Evolutionary conservation across 352 stramenopile species (phyloP).

Genomic region (Pythium vanterpoolii): DNA sequence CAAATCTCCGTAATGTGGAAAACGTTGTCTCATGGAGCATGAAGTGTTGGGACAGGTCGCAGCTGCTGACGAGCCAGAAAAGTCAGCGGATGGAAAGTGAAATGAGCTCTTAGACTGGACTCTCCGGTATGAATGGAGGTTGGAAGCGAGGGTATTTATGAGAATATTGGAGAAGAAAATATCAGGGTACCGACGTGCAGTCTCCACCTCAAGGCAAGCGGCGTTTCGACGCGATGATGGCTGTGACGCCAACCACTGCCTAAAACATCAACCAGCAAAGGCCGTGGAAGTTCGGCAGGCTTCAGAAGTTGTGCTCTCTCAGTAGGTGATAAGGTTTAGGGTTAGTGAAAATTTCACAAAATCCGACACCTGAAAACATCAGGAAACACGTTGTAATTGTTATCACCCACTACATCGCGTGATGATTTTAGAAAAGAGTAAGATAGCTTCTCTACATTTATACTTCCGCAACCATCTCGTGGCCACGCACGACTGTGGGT

Average conservation of each 20-base stretch:
- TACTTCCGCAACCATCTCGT: background rate
- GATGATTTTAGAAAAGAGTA: background rate
- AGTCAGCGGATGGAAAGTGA: background rate
- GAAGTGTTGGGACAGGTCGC: conserved; percentile 3
- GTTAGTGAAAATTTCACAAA: conserved; percentile 13
- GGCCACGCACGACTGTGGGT: background rate
- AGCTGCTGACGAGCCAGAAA: background rate
- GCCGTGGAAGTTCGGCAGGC: background rate
- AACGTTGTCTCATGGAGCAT: background rate
- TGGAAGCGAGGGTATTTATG: no score
- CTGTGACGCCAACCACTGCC: background rate
- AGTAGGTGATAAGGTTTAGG: conserved; percentile 13
- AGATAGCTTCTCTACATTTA: background rate
- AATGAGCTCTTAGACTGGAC: background rate
- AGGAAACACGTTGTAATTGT: background rate
- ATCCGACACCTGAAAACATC: conserved; percentile 1
- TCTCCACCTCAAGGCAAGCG: no score
- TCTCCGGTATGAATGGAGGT: background rate
- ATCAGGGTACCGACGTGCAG: no score
- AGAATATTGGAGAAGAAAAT: no score
- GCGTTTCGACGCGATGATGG: background rate
- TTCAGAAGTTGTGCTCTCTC: background rate
- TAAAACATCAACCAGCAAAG: background rate
- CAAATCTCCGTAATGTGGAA: background rate
- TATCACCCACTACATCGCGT: no score